Percentiles rank a stretch among this genome's conserved stretches.
Conservation (phyloP, 2,329 filamentous ascomycete genomes). For the Scedosporium dehoogii region DNA sequence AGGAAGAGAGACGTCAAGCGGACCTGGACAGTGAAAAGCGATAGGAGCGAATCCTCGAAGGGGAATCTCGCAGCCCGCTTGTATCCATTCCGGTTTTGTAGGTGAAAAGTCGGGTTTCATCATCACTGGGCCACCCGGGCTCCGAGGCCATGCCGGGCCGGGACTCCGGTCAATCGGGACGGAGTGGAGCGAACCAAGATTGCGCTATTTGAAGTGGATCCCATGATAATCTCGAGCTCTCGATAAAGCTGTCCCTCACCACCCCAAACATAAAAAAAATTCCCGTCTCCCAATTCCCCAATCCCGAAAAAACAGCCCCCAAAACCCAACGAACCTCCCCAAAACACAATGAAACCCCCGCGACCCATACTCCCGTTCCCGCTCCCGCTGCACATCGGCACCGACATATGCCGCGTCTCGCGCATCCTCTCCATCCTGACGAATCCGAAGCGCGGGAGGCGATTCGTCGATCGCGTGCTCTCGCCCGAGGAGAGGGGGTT, state of each 20-base stretch:
- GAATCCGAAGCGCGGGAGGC: constrained; percentile 23
- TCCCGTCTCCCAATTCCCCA: neutral
- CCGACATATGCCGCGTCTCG: constrained; percentile 63
- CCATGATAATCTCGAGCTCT: neutral
- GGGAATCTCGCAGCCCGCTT: too few species aligned
- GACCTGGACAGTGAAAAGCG: too few species aligned
- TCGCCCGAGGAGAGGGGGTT: constrained; percentile 26
- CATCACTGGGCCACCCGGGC: too few species aligned
- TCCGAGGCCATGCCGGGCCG: too few species aligned
- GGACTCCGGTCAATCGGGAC: neutral
- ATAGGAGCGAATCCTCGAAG: too few species aligned
- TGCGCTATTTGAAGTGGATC: neutral
- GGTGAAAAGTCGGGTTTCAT: too few species aligned
- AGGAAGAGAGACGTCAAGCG: too few species aligned
- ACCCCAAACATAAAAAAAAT: too few species aligned
- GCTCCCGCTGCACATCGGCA: constrained; percentile 60
- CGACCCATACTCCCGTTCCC: constrained; percentile 42
- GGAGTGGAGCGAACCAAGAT: neutral
- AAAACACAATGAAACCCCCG: constrained; percentile 4
- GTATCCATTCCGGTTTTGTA: too few species aligned
- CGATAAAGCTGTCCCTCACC: constrained; percentile 10
- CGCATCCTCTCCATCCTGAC: constrained; percentile 53
- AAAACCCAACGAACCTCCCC: neutral
- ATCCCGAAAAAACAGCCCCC: neutral
- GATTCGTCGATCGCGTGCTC: constrained; percentile 40